Evolutionary conservation across 441 rosid genomes (phyloP).

Genomic region (Erodium trifolium): DNA sequence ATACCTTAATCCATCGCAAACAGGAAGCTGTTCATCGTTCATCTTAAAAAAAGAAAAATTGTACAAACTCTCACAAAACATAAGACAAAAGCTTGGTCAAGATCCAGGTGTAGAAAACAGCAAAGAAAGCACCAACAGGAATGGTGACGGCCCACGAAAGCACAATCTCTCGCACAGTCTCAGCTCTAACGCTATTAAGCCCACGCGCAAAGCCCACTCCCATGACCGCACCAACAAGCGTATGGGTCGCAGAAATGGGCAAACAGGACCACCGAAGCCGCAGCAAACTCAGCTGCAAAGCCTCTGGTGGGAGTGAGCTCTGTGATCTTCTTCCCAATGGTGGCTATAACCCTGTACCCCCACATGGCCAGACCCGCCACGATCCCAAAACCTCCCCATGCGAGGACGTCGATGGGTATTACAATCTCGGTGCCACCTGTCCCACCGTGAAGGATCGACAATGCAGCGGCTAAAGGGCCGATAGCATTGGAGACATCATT

Average conservation of each 20-base stretch:
- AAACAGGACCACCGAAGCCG: conserved; percentile 83
- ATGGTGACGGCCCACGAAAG: conserved; percentile 89
- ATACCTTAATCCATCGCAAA: too few relatives aligned
- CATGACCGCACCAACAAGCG: conserved; percentile 89
- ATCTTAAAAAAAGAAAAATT: too few relatives aligned
- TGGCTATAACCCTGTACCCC: conserved; percentile 96
- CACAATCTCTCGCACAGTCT: conserved; percentile 82
- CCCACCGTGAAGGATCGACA: conserved; percentile 73
- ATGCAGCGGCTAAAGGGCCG: conserved; percentile 89
- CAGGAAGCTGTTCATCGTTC: too few relatives aligned
- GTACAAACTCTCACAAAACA: conserved; percentile 34
- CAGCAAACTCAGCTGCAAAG: conserved; percentile 93
- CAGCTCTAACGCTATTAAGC: conserved; percentile 76
- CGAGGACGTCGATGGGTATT: conserved; percentile 78
- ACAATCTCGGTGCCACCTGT: conserved; percentile 49
- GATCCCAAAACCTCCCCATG: conserved; percentile 98
- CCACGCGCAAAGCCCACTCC: conserved; percentile 99
- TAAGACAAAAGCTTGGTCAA: conserved; percentile 66
- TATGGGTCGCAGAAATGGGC: conserved; percentile 91
- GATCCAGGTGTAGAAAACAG: conserved; percentile 82
- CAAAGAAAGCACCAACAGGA: conserved; percentile 73
- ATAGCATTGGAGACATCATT: conserved; percentile 95
- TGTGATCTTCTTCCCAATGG: conserved; percentile 94
- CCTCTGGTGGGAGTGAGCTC: conserved; percentile 97
- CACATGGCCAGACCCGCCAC: conserved; percentile 84